These are phyloP conservation scores for Fusarium fujikuroi DNA, from an alignment of 2,329 filamentous ascomycete genomes.

Conservation along the genomic window DNA sequence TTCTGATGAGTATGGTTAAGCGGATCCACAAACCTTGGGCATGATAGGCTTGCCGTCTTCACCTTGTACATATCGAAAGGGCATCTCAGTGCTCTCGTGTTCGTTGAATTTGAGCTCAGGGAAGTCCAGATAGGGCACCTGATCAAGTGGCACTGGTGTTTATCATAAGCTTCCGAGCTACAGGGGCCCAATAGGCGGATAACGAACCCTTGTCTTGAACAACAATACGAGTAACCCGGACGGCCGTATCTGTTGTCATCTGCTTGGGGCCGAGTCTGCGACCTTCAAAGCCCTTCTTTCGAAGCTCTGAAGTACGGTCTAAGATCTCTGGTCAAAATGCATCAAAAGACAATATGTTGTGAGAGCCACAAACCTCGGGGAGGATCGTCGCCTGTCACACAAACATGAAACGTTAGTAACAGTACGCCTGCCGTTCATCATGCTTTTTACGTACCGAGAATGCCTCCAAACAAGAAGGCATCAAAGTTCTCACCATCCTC, in stretches of 20 bases:
- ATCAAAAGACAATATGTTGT: not conserved
- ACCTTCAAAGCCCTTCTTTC: conserved; percentile 91
- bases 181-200: not conserved
- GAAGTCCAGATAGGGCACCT: conserved; percentile 85
- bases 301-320: conserved; percentile 96
- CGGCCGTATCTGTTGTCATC: conserved; percentile 98
- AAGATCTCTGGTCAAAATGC: conserved; percentile 20
- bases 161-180: conserved; percentile 17
- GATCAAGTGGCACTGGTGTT: conserved; percentile 74
- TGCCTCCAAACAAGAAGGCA: conserved; percentile 94
- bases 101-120: conserved; percentile 91
- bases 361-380: conserved; percentile 75
- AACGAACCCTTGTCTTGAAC: conserved; percentile 81
- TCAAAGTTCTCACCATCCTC: conserved; percentile 86
- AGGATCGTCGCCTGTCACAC: conserved; percentile 81
- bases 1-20: not conserved
- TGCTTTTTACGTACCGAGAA: conserved; percentile 73
- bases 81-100: conserved; percentile 96
- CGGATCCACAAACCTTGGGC: conserved; percentile 73
- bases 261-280: conserved; percentile 90
- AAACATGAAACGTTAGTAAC: conserved; percentile 31
- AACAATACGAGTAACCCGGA: conserved; percentile 90
- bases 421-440: not conserved
- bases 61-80: conserved; percentile 91
- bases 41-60: conserved; percentile 84